phyloP scores from a whole-genome alignment of 495 filamentous ascomycete species.

The Penicillium steckii region DNA sequence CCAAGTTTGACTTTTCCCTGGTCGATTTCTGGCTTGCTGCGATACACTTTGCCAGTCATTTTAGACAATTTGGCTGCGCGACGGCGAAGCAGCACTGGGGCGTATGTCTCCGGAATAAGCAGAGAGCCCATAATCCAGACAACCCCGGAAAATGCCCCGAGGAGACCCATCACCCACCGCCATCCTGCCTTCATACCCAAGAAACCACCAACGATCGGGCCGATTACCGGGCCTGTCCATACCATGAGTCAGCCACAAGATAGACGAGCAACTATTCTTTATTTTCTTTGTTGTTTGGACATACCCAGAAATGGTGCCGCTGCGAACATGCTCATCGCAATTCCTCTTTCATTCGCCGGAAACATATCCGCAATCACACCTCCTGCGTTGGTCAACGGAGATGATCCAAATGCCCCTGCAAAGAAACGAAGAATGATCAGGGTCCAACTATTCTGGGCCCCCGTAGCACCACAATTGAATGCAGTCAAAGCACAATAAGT shows the following conservation, averaged over 20 bases:
- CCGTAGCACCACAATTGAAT: slow-evolving; percentile 1
- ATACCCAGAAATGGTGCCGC: slow-evolving; percentile 6
- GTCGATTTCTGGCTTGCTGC: slow-evolving; percentile 30
- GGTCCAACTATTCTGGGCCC: neutral
- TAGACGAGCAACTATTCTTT: too few relatives aligned
- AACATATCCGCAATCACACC: slow-evolving; percentile 10
- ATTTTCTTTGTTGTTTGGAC: too few relatives aligned
- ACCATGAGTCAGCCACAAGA: too few relatives aligned
- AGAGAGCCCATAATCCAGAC: slow-evolving; percentile 30
- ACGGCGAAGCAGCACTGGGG: slow-evolving; percentile 51
- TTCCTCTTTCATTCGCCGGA: neutral
- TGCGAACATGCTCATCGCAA: slow-evolving; percentile 3
- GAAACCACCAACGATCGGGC: slow-evolving; percentile 5
- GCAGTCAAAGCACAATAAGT: neutral
- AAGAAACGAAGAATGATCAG: slow-evolving; percentile 7
- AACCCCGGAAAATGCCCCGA: slow-evolving; percentile 9
- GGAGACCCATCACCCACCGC: slow-evolving; percentile 10
- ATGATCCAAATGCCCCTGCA: slow-evolving; percentile 6
- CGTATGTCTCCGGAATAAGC: slow-evolving; percentile 58
- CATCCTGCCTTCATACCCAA: slow-evolving; percentile 1
- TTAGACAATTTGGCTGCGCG: slow-evolving; percentile 37
- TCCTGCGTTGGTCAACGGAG: slow-evolving; percentile 1
- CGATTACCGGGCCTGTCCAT: slow-evolving; percentile 1
- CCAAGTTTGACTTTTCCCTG: slow-evolving; percentile 17
- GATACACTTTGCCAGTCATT: slow-evolving; percentile 2